Base-by-base conservation (phyloP, 2,329 filamentous ascomycete genomes). In the Penicillium thymicola region DNA sequence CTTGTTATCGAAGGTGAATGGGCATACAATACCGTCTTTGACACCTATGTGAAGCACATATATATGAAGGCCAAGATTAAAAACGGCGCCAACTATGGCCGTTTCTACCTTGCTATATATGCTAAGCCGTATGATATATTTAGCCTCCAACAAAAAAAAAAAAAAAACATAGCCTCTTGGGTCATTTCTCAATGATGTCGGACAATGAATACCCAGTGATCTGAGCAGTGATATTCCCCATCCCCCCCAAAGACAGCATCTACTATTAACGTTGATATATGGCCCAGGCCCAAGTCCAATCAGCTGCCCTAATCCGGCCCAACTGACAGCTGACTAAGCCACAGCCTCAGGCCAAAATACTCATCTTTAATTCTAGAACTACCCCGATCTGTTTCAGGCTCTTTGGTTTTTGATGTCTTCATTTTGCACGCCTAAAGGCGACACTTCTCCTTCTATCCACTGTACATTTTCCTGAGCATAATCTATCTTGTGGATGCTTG, bases 401-500 rank as follows among this genome's bases (percentile, higher is more conserved):
- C 23, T 13, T 34, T 18, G 23, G 5, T 36, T 16, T 40, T 52
- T 28, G 34, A 52, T 41, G 47, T 30, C 18, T 32, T 27, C 34
- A 34, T 9, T 23, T 44, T 44, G 18, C 34, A 55, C 44, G 45
- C 45, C 36, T 42, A 2, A 36, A 50, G 44, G 51, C 51, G 51
- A 54, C 9, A 16, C 13, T 13, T 23, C 4, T 13, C 7, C 21
- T 5, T 13, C 28, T 25, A 14, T n/a, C 14, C n/a, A 45, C 49
- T 51, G 40, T 44, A 36, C 8, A 34, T 25, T 27, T 47, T 28
- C 40, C 42, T 23, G 14, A 41, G 18, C 18, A 36, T 18, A 27
- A 16, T 27, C 16, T 30, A 34, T 36, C 51, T 23, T 14, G 38
- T 51, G 18, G 49, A 32, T 53, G 55, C 51, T 64, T 64, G 59